These are phyloP conservation scores for Thelephora ganbajun DNA, from an alignment of 768 basidiomycete genomes.

Conservation along the genomic window DNA sequence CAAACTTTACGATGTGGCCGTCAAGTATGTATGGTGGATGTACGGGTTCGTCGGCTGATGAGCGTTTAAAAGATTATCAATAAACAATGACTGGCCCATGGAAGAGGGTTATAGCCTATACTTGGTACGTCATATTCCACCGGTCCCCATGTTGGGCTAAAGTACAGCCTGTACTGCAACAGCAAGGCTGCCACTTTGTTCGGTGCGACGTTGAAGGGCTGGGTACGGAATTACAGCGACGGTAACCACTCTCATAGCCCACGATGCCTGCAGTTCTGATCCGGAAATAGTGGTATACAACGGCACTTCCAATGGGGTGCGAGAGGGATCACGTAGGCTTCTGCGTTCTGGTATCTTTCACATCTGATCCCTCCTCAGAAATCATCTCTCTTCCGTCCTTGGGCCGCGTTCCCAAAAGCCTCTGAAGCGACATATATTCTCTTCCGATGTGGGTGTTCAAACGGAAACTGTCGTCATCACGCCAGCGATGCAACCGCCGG, in stretches of 20 bases:
- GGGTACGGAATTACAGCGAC: constrained; percentile 51
- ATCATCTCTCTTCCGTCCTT: constrained; percentile 32
- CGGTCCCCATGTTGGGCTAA: not conserved
- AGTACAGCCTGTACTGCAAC: constrained; percentile 1
- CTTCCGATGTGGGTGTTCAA: constrained; percentile 50
- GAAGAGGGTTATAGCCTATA: constrained; percentile 63
- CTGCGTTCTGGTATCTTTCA: not conserved
- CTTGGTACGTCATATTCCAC: constrained; percentile 25
- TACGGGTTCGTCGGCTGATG: not conserved
- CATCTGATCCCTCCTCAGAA: constrained; percentile 18
- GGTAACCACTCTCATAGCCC: constrained; percentile 9
- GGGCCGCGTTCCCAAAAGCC: constrained; percentile 32
- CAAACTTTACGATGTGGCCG: constrained; percentile 54
- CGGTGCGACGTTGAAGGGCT: constrained; percentile 51
- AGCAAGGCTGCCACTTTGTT: constrained; percentile 64
- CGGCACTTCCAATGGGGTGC: constrained; percentile 64
- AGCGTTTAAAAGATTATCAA: constrained; percentile 32
- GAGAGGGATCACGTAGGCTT: constrained; percentile 49
- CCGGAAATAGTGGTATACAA: constrained; percentile 28
- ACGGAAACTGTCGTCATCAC: constrained; percentile 28
- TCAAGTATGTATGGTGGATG: constrained; percentile 28
- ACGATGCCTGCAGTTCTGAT: no score
- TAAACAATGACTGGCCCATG: constrained; percentile 54
- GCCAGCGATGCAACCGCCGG: constrained; percentile 10
- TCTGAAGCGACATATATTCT: constrained; percentile 40